Percentiles rank a stretch among this genome's conserved stretches.
These are phyloP conservation scores for Hypoxylon fuscum DNA, from an alignment of 495 filamentous ascomycete species.

Conservation along the genomic window DNA sequence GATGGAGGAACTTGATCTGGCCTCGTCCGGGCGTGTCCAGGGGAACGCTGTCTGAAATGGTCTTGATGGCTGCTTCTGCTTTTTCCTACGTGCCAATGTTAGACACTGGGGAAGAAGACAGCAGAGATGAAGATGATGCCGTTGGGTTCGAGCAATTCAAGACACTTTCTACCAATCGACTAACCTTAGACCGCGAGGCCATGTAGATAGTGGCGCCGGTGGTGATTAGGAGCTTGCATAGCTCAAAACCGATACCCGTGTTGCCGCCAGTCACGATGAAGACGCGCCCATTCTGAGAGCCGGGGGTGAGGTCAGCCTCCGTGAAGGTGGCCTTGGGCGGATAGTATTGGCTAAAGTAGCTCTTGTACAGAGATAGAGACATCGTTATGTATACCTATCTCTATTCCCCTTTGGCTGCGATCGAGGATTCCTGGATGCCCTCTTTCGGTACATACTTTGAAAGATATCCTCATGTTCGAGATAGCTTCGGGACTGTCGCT, in stretches of 20 bases:
- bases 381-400: background rate
- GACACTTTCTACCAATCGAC: background rate
- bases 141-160: background rate
- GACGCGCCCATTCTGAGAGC: slow-evolving; percentile 44
- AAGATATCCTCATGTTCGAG: background rate
- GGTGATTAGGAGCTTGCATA: slow-evolving; percentile 45
- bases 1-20: slow-evolving; percentile 27
- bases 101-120: background rate
- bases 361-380: background rate
- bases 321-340: slow-evolving; percentile 15
- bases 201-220: slow-evolving; percentile 46
- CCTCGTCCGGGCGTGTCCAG: background rate
- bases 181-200: slow-evolving; percentile 29
- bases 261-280: slow-evolving; percentile 30
- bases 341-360: background rate
- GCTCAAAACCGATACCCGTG: slow-evolving; percentile 42
- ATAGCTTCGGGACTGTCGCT: background rate
- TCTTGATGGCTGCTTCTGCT: slow-evolving; percentile 7
- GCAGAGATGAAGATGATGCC: background rate
- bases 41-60: background rate
- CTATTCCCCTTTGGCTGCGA: background rate
- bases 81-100: background rate
- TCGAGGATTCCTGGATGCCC: background rate
- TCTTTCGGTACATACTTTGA: background rate
- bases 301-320: slow-evolving; percentile 8